Percentiles rank a stretch among this genome's conserved stretches.
phyloP scores from a whole-genome alignment of 2,329 filamentous ascomycete genomes.

The Cryphonectria nitschkei region DNA sequence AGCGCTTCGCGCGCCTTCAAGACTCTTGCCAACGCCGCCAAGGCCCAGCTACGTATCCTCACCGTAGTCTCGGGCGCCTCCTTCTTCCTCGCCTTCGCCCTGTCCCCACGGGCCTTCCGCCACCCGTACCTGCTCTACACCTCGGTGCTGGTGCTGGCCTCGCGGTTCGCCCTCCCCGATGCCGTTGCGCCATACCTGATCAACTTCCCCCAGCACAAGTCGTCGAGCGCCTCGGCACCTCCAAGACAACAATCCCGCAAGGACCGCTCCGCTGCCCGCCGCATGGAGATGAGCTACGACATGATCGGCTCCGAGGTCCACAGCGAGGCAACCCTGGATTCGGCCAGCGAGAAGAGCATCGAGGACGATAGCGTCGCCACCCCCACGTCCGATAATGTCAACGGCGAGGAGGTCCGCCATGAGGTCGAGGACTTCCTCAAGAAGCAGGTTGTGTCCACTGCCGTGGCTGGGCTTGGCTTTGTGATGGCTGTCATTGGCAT shows the following conservation, averaged over 20 bases:
- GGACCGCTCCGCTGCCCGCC: slow-evolving; percentile 39
- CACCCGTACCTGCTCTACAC: slow-evolving; percentile 94
- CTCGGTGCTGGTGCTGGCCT: slow-evolving; percentile 67
- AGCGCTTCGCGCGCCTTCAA: slow-evolving; percentile 72
- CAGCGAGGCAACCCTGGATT: slow-evolving; percentile 46
- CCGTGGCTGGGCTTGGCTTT: slow-evolving; percentile 60
- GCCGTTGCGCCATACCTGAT: slow-evolving; percentile 51
- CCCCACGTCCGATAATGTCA: slow-evolving; percentile 49
- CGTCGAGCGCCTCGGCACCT: slow-evolving; percentile 21
- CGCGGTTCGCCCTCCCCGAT: slow-evolving; percentile 57
- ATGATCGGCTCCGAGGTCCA: slow-evolving; percentile 59
- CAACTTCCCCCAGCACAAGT: slow-evolving; percentile 27
- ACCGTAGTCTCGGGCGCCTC: slow-evolving; percentile 70
- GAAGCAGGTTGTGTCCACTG: slow-evolving; percentile 58
- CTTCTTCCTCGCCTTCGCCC: slow-evolving; percentile 75
- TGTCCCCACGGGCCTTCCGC: slow-evolving; percentile 74
- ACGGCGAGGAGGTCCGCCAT: slow-evolving; percentile 64
- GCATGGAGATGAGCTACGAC: slow-evolving; percentile 75
- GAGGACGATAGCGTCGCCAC: slow-evolving; percentile 44
- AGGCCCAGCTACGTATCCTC: slow-evolving; percentile 68
- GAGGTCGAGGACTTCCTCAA: slow-evolving; percentile 59
- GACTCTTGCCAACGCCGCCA: slow-evolving; percentile 65
- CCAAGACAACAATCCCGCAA: slow-evolving; percentile 26
- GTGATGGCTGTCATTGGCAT: slow-evolving; percentile 65
- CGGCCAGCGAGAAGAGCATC: slow-evolving; percentile 54